A percentile compares a stretch with the other conserved stretches of the same genome.
Conservation (phyloP, 352 stramenopile species). For the Saprolegnia parasitica region DNA sequence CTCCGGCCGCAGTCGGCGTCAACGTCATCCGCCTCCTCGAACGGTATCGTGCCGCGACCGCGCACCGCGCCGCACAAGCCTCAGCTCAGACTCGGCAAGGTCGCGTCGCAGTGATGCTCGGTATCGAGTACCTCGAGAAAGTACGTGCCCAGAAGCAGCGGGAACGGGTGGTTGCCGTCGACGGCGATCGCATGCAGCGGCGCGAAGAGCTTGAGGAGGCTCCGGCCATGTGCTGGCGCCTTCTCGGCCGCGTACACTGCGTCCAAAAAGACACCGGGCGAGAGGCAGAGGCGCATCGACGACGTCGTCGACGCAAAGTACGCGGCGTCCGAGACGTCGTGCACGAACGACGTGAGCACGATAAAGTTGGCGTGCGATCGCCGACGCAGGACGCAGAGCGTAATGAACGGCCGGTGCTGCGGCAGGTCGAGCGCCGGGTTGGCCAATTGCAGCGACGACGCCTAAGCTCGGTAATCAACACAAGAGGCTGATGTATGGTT, state of each 20-base stretch:
- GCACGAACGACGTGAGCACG: conserved; percentile 23
- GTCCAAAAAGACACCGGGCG: conserved; percentile 11
- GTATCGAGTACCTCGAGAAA: conserved; percentile 4
- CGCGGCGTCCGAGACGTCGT: conserved; percentile 15
- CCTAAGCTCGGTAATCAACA: conserved; percentile 2
- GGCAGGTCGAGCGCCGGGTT: conserved; percentile 18
- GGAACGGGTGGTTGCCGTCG: conserved; percentile 22
- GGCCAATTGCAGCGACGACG: background rate
- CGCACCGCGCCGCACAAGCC: conserved; percentile 19
- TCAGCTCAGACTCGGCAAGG: conserved; percentile 17
- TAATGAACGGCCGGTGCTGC: conserved; percentile 20
- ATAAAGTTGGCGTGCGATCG: conserved; percentile 13
- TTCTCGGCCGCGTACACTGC: conserved; percentile 14
- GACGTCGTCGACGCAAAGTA: background rate
- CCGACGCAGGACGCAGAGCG: conserved; percentile 19
- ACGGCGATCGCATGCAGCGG: conserved; percentile 19
- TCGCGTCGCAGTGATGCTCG: conserved; percentile 19
- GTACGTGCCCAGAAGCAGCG: conserved; percentile 25
- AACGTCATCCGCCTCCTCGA: background rate
- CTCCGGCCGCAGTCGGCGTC: conserved; percentile 5
- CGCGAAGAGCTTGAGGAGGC: conserved; percentile 13
- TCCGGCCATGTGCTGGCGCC: background rate
- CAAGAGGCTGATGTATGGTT: background rate
- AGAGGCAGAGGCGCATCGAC: background rate
- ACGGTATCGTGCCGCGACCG: background rate